Evolutionary conservation across 2,329 filamentous ascomycete genomes (phyloP).

Genomic region (Trichoderma simmonsii): DNA sequence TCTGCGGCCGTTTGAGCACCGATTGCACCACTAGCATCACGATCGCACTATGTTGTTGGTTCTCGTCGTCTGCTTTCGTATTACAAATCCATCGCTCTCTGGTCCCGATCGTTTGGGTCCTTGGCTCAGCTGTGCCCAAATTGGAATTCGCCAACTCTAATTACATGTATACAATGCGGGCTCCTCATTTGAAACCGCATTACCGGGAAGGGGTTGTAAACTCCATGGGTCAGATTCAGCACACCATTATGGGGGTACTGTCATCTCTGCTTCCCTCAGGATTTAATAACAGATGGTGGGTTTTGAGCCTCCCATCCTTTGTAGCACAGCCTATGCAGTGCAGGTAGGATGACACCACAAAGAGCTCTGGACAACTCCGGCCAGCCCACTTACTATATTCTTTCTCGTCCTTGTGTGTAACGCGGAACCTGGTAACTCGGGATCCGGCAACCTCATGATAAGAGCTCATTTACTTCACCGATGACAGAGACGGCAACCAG

Average conservation of each 20-base stretch:
- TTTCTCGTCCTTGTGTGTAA: neutral
- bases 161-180: neutral
- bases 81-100: neutral
- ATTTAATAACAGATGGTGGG: neutral
- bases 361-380: neutral
- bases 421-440: neutral
- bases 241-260: neutral
- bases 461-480: neutral
- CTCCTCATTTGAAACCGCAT: neutral
- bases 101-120: conserved; percentile 2
- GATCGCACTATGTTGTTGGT: neutral
- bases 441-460: neutral
- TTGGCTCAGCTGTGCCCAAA: neutral
- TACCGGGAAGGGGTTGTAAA: neutral
- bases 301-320: neutral
- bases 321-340: neutral
- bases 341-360: neutral
- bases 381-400: neutral
- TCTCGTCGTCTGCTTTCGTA: neutral
- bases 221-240: neutral
- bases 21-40: neutral
- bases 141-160: neutral
- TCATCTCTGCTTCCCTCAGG: neutral
- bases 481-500: neutral
- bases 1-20: neutral